A percentile compares a stretch with the other conserved stretches of the same genome.
phyloP scores from a whole-genome alignment of 2,329 filamentous ascomycete species.

The Zymoseptoria passerinii region DNA sequence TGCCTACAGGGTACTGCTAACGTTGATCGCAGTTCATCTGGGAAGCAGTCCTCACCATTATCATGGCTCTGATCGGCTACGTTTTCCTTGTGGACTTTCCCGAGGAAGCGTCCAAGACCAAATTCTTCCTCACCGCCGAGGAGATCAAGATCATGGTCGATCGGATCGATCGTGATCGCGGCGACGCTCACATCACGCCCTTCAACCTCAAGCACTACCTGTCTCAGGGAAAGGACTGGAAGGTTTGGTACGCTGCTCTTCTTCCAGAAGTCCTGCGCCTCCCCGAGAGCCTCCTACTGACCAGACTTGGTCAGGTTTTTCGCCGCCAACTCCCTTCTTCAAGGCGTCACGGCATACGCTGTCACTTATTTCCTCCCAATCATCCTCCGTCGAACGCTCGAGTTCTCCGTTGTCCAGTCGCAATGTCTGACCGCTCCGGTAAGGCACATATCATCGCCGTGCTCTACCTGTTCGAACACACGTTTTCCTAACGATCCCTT shows the following conservation, averaged over 20 bases:
- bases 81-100: constrained; percentile 31
- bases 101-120: constrained; percentile 9
- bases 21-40: constrained; percentile 6
- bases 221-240: constrained; percentile 5
- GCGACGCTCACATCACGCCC: constrained; percentile 6
- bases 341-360: neutral
- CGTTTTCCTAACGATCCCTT: neutral
- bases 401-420: constrained; percentile 52
- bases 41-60: constrained; percentile 9
- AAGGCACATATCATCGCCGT: neutral
- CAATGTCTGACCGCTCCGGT: constrained; percentile 56
- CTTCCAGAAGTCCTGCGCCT: neutral
- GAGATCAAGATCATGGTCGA: constrained; percentile 10
- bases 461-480: neutral
- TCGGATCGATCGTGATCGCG: constrained; percentile 7
- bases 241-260: neutral
- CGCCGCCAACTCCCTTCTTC: neutral
- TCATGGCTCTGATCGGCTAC: constrained; percentile 32
- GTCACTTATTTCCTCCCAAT: constrained; percentile 64
- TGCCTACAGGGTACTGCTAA: neutral
- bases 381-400: constrained; percentile 52
- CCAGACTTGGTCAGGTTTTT: neutral
- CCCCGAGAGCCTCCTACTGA: neutral
- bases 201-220: constrained; percentile 7
- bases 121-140: constrained; percentile 8